Conservation (phyloP, 2,329 filamentous ascomycete genomes). For the Fusarium sambucinum region DNA sequence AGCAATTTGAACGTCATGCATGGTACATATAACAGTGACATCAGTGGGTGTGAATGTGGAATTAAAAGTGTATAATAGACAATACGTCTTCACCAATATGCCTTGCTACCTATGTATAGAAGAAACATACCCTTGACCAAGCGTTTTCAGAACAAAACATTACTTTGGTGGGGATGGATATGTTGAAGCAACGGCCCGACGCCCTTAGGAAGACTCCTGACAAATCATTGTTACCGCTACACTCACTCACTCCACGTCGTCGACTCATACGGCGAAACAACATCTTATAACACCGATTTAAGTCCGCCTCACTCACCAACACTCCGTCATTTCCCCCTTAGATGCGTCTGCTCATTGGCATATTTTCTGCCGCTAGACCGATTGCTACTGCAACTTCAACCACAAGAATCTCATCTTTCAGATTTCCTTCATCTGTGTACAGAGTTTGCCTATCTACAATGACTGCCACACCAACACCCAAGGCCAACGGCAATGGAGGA, state of each 20-base stretch:
- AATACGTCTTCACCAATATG: not conserved
- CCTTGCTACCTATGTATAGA: not conserved
- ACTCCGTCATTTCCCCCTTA: constrained; percentile 19
- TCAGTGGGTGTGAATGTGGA: not conserved
- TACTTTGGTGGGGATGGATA: constrained; percentile 35
- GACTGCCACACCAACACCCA: constrained; percentile 42
- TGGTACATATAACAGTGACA: not conserved
- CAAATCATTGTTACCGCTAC: constrained; percentile 45
- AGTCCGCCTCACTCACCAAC: constrained; percentile 5
- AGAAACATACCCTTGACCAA: not conserved
- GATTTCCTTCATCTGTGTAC: constrained; percentile 8
- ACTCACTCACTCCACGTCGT: constrained; percentile 22
- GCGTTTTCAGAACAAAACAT: not conserved
- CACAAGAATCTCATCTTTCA: constrained; percentile 24
- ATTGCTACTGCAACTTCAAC: constrained; percentile 17
- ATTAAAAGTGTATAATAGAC: not conserved
- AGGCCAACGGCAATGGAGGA: constrained; percentile 51
- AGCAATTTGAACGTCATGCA: not conserved
- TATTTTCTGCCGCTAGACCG: constrained; percentile 36
- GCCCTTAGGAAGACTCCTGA: constrained; percentile 35
- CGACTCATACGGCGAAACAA: constrained; percentile 42
- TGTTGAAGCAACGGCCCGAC: constrained; percentile 35
- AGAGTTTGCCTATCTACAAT: constrained; percentile 42
- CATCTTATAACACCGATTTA: constrained; percentile 8
- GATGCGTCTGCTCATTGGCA: constrained; percentile 37